Percentiles rank a stretch among this genome's conserved stretches.
Conservation (phyloP, 1,284 basidiomycete species). For the Ustilago bromivora region DNA sequence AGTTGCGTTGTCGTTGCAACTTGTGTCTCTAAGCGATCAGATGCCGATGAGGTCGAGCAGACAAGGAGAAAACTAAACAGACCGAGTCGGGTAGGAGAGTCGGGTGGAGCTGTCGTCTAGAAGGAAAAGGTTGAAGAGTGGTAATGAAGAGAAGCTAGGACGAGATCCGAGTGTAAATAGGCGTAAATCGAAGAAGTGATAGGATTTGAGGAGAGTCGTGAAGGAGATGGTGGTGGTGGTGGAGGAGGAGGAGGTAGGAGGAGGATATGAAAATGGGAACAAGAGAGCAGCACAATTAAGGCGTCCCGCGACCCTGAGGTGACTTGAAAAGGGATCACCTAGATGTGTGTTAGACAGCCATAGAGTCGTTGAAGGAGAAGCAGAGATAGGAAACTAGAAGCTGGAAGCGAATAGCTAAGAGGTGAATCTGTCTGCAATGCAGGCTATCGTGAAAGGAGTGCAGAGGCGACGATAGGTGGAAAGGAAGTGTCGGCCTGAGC, state of each 20-base stretch:
- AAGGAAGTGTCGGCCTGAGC: constrained; percentile 1
- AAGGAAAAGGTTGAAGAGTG: background rate
- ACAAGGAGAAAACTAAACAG: background rate
- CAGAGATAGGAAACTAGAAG: constrained; percentile 10
- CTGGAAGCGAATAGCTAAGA: background rate
- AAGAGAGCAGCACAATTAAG: constrained; percentile 55
- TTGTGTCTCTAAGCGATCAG: background rate
- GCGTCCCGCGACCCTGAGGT: constrained; percentile 45
- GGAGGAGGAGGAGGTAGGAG: background rate
- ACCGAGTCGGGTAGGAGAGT: background rate
- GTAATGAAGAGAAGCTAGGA: background rate
- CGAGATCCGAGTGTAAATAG: background rate
- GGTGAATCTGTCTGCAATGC: background rate
- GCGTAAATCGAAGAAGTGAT: background rate
- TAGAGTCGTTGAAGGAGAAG: constrained; percentile 24
- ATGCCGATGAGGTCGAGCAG: background rate
- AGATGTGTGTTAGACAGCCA: constrained; percentile 30
- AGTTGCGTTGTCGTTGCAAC: background rate
- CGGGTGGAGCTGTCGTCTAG: background rate
- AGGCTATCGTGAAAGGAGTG: background rate
- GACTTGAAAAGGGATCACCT: constrained; percentile 35
- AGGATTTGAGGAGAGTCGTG: background rate
- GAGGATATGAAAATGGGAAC: background rate
- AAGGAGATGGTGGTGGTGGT: background rate
- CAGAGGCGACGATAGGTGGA: background rate